Base-by-base conservation (phyloP, 495 filamentous ascomycete genomes). In the Penicillium ochrochloron region DNA sequence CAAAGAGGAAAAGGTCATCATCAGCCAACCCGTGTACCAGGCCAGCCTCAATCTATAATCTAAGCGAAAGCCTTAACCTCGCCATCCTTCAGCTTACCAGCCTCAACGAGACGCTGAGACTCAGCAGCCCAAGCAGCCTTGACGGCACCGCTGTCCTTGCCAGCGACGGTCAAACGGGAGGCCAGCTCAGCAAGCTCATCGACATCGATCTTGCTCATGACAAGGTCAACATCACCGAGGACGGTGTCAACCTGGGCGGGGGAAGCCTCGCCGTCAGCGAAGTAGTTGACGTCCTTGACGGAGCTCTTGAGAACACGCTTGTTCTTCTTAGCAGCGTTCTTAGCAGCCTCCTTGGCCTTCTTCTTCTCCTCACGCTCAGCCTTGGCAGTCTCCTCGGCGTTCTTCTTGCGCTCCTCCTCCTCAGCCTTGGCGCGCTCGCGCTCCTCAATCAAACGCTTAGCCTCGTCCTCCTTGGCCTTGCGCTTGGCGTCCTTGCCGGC, bases 321-420 rank as follows among this genome's bases (percentile, higher is more conserved):
- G 83, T 99, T 98, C 90, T 98, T 98, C 92, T 99, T 99, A 67
- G 94, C 88, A 5, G 96, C 94, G 74, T 91, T 97, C 88, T 99
- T 99, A 6, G 91, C 91, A 35, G 94, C 95, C 77, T 99, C 95
- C 80, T 97, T 97, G 50, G 92, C 90, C 85, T 99, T 98, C 88
- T 97, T 98, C 76, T 85, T 86, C 69, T 92, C 87, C 63, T 89
- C 92, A 61, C 88, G 88, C 57, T 92, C 87, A 19, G 84, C 84
- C 82, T 95, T 96, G 65, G 92, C 93, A 41, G 88, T 84, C 68
- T 90, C 93, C 77, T 96, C 96, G 29, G 90, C 90, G 62, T 93
- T 92, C 78, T 90, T 92, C 73, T 87, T 85, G 60, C 86, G 81
- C 72, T 88, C 82, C 72, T 90, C 91, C 66, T 91, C 90, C 54